These are phyloP conservation scores for Raphanus sativus DNA, from an alignment of 345 rosid genomes.

Conservation along the genomic window DNA sequence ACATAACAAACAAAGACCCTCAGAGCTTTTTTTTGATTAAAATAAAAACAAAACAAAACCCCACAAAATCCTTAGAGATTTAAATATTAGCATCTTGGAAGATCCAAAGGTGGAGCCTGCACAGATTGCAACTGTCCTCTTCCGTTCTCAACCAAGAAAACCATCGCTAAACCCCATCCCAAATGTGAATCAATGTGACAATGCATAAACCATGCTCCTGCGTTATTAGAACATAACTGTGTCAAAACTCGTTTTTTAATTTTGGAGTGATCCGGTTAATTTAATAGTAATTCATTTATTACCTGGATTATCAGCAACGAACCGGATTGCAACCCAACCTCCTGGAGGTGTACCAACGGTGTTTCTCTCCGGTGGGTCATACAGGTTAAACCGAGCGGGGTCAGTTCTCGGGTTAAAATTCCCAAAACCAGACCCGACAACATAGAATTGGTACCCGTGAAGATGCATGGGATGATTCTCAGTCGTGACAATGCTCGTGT, in stretches of 20 bases:
- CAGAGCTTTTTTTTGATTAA: conserved; percentile 2
- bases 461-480: conserved; percentile 94
- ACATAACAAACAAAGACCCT: conserved; percentile 9
- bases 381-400: conserved; percentile 68
- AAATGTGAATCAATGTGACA: conserved; percentile 59
- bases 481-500: conserved; percentile 70
- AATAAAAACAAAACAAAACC: background rate
- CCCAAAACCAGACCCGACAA: conserved; percentile 73
- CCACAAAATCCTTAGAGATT: conserved; percentile 22
- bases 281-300: conserved; percentile 6
- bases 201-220: conserved; percentile 43
- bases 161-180: conserved; percentile 64
- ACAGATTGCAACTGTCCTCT: conserved; percentile 64
- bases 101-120: conserved; percentile 84
- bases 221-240: background rate
- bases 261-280: background rate
- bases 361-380: conserved; percentile 76
- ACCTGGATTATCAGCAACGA: conserved; percentile 88
- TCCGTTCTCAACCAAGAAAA: conserved; percentile 82
- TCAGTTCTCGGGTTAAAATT: conserved; percentile 71
- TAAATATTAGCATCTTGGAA: conserved; percentile 78
- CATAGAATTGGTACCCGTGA: conserved; percentile 76
- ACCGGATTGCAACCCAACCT: conserved; percentile 92
- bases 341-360: conserved; percentile 84
- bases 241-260: too few species aligned